These are phyloP conservation scores for Solanum hybrid DNA, from an alignment of 305 asterid genomes.

Conservation along the genomic window DNA sequence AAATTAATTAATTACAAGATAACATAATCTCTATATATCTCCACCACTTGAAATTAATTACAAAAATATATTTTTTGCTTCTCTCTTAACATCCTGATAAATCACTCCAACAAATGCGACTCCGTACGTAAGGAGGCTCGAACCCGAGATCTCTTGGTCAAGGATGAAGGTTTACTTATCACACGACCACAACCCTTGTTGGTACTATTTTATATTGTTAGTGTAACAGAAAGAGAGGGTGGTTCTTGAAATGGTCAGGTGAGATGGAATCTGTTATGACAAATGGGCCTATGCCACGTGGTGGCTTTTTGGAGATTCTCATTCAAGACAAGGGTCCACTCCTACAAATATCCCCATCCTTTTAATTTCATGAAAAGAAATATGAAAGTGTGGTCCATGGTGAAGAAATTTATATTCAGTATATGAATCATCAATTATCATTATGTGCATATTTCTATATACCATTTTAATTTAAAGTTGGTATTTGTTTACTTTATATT, in stretches of 20 bases:
- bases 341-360: neutral
- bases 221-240: neutral
- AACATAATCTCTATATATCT: neutral
- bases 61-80: neutral
- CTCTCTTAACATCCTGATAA: neutral
- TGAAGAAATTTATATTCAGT: neutral
- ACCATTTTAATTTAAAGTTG: neutral
- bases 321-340: neutral
- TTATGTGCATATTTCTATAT: neutral
- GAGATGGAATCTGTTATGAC: neutral
- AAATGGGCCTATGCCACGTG: neutral
- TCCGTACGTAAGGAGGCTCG: no score
- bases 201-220: neutral
- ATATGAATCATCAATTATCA: neutral
- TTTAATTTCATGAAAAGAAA: neutral
- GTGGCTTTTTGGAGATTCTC: neutral
- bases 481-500: neutral
- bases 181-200: no score
- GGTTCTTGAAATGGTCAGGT: neutral
- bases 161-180: no score
- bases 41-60: neutral
- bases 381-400: neutral
- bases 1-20: no score
- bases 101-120: neutral
- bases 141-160: fast-evolving